Evolutionary conservation across 352 stramenopile species (phyloP).

Genomic region (Peronospora tabacina): DNA sequence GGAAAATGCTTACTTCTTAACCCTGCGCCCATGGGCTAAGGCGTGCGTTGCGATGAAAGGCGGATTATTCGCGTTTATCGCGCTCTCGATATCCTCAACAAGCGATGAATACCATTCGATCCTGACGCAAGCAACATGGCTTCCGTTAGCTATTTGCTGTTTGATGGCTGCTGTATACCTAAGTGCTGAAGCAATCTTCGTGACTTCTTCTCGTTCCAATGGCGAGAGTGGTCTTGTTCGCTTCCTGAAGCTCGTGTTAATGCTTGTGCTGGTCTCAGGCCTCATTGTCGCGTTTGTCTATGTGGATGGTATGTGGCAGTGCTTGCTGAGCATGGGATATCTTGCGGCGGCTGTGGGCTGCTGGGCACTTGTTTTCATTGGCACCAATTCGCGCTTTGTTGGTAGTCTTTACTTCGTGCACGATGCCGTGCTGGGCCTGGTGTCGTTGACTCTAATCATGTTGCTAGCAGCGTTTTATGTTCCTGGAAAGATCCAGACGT

Average conservation of each 20-base stretch:
- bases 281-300: conserved; percentile 65
- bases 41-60: conserved; percentile 87
- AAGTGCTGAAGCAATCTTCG: conserved; percentile 51
- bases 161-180: conserved; percentile 55
- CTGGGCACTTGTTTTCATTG: conserved; percentile 78
- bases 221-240: conserved; percentile 58
- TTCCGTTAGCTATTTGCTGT: conserved; percentile 50
- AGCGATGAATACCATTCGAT: conserved; percentile 61
- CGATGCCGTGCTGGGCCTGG: conserved; percentile 88
- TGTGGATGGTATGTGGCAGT: conserved; percentile 85
- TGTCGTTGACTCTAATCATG: conserved; percentile 90
- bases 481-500: conserved; percentile 92
- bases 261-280: conserved; percentile 65
- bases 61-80: conserved; percentile 82
- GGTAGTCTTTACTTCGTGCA: conserved; percentile 91
- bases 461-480: conserved; percentile 86
- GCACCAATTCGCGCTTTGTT: conserved; percentile 87
- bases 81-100: conserved; percentile 77
- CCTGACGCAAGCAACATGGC: conserved; percentile 41
- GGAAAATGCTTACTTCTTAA: conserved; percentile 91
- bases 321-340: conserved; percentile 90
- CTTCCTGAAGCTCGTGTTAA: conserved; percentile 61
- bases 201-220: conserved; percentile 40
- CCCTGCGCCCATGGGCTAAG: conserved; percentile 86
- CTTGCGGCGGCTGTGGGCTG: conserved; percentile 79